Conservation (phyloP, 1,139 yeast species). For the Yamadazyma dushanensis region DNA sequence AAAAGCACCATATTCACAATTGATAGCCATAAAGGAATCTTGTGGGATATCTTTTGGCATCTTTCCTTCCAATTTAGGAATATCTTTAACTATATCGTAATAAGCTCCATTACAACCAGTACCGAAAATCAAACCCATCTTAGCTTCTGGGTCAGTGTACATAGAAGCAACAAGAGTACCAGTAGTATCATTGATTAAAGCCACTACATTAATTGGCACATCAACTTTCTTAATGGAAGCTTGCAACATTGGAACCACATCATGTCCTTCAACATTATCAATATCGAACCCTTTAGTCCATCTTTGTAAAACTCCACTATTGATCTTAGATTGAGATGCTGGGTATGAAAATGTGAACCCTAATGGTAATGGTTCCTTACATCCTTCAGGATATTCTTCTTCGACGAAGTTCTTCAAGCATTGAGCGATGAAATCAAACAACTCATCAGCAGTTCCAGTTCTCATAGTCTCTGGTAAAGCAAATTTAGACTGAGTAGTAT, state of each 20-base stretch:
- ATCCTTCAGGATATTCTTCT: conserved; percentile 66
- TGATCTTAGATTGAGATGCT: conserved; percentile 78
- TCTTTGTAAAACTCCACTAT: conserved; percentile 84
- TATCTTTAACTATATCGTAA: conserved; percentile 71
- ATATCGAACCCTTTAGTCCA: conserved; percentile 99
- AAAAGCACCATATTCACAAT: conserved; percentile 98
- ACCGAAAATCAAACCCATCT: conserved; percentile 95
- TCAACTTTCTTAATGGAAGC: conserved; percentile 60
- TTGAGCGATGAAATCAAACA: conserved; percentile 85
- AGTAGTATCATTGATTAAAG: conserved; percentile 94
- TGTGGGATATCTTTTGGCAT: conserved; percentile 61
- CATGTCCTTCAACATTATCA: conserved; percentile 89
- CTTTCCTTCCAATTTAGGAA: conserved; percentile 81
- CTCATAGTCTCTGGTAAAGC: conserved; percentile 73
- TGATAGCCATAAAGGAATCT: conserved; percentile 86
- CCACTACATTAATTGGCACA: conserved; percentile 84
- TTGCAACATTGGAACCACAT: conserved; percentile 91
- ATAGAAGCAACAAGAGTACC: conserved; percentile 96
- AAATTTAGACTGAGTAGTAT: conserved; percentile 80
- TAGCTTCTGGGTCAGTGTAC: conserved; percentile 84
- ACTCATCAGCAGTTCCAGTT: conserved; percentile 72
- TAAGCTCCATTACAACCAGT: conserved; percentile 99
- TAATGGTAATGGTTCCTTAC: conserved; percentile 56
- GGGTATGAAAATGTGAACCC: conserved; percentile 98
- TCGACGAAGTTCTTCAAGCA: conserved; percentile 65